phyloP scores from a whole-genome alignment of 208 protist genomes.

The Crithidia acanthocephali region DNA sequence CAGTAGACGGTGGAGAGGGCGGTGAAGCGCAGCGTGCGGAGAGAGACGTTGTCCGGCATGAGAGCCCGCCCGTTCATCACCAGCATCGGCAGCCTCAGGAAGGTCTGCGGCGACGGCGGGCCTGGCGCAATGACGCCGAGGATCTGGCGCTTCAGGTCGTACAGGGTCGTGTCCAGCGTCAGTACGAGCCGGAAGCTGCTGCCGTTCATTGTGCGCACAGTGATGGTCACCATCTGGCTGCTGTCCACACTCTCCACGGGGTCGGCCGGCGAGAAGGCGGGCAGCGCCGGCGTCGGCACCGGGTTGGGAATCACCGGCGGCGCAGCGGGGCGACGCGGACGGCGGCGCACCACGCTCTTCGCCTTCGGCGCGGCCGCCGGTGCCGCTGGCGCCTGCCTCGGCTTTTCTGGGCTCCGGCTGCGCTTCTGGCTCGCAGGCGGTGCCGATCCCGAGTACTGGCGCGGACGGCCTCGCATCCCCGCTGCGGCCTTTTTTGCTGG shows the following conservation, averaged over 20 bases:
- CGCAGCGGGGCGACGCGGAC: not conserved
- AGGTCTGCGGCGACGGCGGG: slow-evolving; percentile 1
- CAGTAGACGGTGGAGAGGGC: slow-evolving; percentile 30
- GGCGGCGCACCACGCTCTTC: slow-evolving; percentile 8
- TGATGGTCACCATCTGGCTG: slow-evolving; percentile 13
- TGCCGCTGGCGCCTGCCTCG: not conserved
- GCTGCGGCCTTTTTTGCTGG: slow-evolving; percentile 4
- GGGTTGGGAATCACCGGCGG: slow-evolving; percentile 36
- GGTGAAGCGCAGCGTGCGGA: slow-evolving; percentile 20
- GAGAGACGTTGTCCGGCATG: slow-evolving; percentile 21
- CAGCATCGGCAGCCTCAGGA: slow-evolving; percentile 30
- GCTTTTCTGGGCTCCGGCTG: not conserved
- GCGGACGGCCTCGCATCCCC: too few relatives aligned
- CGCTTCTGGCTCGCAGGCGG: not conserved
- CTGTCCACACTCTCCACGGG: not conserved
- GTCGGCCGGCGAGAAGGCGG: not conserved
- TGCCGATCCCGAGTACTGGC: not conserved
- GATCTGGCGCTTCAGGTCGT: slow-evolving; percentile 33
- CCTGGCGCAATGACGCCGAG: slow-evolving; percentile 23
- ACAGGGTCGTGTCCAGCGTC: slow-evolving; percentile 12
- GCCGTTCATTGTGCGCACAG: slow-evolving; percentile 37
- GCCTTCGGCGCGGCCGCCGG: not conserved
- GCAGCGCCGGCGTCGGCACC: slow-evolving; percentile 28
- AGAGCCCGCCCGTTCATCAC: slow-evolving; percentile 36
- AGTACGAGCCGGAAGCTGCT: slow-evolving; percentile 22